Conservation (phyloP, 2,329 filamentous ascomycete species). For the Fusarium equiseti region DNA sequence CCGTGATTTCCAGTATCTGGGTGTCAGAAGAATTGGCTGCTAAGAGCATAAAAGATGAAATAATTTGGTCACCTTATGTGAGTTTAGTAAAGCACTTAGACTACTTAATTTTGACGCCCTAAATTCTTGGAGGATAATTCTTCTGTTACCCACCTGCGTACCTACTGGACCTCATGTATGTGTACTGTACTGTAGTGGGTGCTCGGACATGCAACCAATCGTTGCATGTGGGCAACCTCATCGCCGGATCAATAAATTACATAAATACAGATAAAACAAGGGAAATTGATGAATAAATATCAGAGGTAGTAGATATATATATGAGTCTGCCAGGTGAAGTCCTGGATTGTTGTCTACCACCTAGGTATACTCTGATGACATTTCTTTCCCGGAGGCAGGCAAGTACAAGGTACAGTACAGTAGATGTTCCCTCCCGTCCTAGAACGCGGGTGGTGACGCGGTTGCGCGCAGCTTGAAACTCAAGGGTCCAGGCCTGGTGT, state of each 20-base stretch:
- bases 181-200: neutral
- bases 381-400: neutral
- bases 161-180: no score
- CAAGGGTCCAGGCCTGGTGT: constrained; percentile 35
- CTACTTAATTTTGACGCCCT: neutral
- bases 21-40: neutral
- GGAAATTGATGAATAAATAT: neutral
- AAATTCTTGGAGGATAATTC: neutral
- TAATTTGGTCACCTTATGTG: no score
- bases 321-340: neutral
- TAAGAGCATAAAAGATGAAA: no score
- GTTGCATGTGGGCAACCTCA: neutral
- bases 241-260: neutral
- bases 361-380: neutral
- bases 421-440: neutral
- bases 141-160: neutral
- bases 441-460: neutral
- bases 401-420: neutral
- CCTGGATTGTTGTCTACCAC: neutral
- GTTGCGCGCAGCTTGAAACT: constrained; percentile 35
- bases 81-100: no score
- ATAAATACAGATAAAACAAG: neutral
- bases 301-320: neutral
- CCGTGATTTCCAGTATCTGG: neutral
- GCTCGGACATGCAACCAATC: neutral